Evolutionary conservation across 176 grass and related monocot genomes (phyloP).

Genomic region (Triticum aestivum): IWGSC_CS_RefSeq_v2.1 NC_057806.1:505601569-505602068

Average conservation of each 20-base stretch:
- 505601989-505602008: slow-evolving; percentile 39
- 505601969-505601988: slow-evolving; percentile 36
- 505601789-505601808: background rate
- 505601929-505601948: slow-evolving; percentile 24
- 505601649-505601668: slow-evolving; percentile 31
- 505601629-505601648: slow-evolving; percentile 28
- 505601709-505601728: slow-evolving; percentile 8
- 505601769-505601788: background rate
- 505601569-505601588: background rate
- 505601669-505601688: slow-evolving; percentile 29
- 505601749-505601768: background rate
- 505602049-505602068: slow-evolving; percentile 40
- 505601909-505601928: slow-evolving; percentile 8
- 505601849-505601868: background rate
- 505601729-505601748: slow-evolving; percentile 9
- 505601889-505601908: background rate
- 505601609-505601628: slow-evolving; percentile 23
- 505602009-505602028: slow-evolving; percentile 18
- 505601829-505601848: background rate
- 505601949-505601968: slow-evolving; percentile 22
- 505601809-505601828: background rate
- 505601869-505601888: slow-evolving; percentile 3
- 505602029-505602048: slow-evolving; percentile 26
- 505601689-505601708: slow-evolving; percentile 30
- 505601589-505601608: slow-evolving; percentile 3